These are phyloP conservation scores for Zymoseptoria ardabiliae DNA, from an alignment of 2,329 filamentous ascomycete species.

Conservation along the genomic window DNA sequence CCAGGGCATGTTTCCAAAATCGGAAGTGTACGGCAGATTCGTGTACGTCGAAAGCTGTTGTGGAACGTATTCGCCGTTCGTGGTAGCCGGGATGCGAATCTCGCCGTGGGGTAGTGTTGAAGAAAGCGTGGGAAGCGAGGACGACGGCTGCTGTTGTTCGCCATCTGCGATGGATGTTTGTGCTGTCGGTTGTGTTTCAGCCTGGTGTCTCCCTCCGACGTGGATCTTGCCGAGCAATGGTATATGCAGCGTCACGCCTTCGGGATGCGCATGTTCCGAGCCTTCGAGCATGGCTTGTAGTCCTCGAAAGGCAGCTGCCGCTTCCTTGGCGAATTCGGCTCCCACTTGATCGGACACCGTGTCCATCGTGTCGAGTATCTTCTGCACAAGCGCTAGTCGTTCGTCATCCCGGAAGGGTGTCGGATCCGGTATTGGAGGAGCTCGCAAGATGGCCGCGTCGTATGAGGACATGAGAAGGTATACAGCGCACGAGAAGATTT, in stretches of 20 bases:
- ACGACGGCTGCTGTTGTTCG: background rate
- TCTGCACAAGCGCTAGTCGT: slow-evolving; percentile 5
- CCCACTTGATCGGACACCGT: slow-evolving; percentile 11
- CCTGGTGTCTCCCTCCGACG: slow-evolving; percentile 7
- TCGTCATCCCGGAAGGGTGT: background rate
- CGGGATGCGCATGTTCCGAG: slow-evolving; percentile 1
- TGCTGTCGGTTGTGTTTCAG: background rate
- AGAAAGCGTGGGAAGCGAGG: background rate
- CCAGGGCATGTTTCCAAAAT: slow-evolving; percentile 10
- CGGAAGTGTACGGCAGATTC: background rate
- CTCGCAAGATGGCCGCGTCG: background rate
- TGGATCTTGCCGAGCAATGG: slow-evolving; percentile 18
- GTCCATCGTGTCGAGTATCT: slow-evolving; percentile 15
- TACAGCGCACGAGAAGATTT: slow-evolving; percentile 21
- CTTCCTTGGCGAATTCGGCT: slow-evolving; percentile 17
- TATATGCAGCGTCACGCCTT: slow-evolving; percentile 10
- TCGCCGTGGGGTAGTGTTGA: background rate
- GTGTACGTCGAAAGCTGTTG: background rate
- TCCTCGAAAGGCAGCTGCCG: slow-evolving; percentile 14
- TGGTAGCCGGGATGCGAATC: background rate
- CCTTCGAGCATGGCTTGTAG: slow-evolving; percentile 13
- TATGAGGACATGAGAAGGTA: slow-evolving; percentile 17
- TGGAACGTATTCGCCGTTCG: background rate
- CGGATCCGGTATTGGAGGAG: background rate
- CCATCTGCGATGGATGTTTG: background rate